Evolutionary conservation across 2,329 filamentous ascomycete species (phyloP), one percentile per base, ranked within the genome.

Genomic region (Ploettnerulaceae sp.): DNA sequence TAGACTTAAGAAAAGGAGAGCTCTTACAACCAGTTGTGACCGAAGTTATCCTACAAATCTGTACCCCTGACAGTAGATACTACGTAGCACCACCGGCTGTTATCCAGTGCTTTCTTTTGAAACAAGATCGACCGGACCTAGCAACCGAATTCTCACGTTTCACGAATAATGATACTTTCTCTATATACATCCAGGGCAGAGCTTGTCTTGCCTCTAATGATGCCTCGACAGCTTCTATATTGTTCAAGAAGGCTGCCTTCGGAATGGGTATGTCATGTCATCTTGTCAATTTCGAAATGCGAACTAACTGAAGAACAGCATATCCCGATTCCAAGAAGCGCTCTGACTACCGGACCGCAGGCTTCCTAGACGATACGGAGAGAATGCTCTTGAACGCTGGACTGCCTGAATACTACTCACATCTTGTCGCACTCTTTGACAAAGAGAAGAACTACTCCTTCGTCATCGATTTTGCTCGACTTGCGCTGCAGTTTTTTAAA

Each of bases 361-460:
- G 81, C 7, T 76, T 95, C 11, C 74, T 97, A 17, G 82, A 86
- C 44, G 80, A 88, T 18, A 80, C 83, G 2, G 88, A 95, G 55
- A 84, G 82, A 73, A 77, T 75, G 25, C 66, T 79, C 5, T 66
- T 84, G 18, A 77, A 89, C 61, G 79, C 79, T 46, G 93, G 91
- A 1, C 74, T 90, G 31, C 77, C 88, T 4, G 82, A 79, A 53
- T 98, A 96, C 68, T 94, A 94, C 65, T 81, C 84, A 32, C 93
- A 98, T 64, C 78, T 97, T 40, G 77, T 90, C 9, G 75, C 80
- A 15, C 74, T 98, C 1, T 97, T 86, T 61, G 90, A 96, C 63
- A 79, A 78, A 57, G 77, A 80, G 33, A 85, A 83, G 56, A 81
- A 84, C 0, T 87, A 86, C 64, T 85, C 86, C 1, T 86, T 85